phyloP scores from a whole-genome alignment of 1,284 basidiomycete species.

The Boletus smithii region DNA sequence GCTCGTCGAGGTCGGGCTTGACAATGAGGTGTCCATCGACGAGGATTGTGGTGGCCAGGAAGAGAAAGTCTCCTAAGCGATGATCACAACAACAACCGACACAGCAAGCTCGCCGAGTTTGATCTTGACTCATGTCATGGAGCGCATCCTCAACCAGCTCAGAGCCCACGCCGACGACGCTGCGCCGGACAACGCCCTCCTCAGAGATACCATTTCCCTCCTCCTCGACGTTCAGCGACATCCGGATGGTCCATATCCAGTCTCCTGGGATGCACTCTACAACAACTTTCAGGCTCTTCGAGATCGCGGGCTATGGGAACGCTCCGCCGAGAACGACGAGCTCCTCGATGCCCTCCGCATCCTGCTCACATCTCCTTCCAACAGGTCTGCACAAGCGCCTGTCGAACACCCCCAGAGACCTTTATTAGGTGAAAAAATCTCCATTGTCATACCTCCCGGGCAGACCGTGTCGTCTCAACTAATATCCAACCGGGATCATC shows the following conservation, averaged over 20 bases:
- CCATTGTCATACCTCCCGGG: conserved; percentile 28
- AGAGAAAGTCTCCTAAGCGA: conserved; percentile 23
- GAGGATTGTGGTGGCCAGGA: conserved; percentile 4
- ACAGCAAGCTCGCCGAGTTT: too few species aligned
- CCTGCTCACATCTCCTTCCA: conserved; percentile 17
- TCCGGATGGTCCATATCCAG: conserved; percentile 15
- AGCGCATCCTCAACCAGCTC: conserved; percentile 29
- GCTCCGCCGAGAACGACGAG: conserved; percentile 32
- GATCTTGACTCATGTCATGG: conserved; percentile 14
- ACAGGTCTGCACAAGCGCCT: neutral
- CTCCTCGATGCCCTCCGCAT: conserved; percentile 29
- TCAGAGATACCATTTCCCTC: conserved; percentile 22
- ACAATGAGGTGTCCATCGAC: conserved; percentile 16
- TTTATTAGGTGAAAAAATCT: conserved; percentile 10
- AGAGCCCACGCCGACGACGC: conserved; percentile 10
- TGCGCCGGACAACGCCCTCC: conserved; percentile 7
- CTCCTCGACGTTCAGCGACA: conserved; percentile 22
- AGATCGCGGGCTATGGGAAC: conserved; percentile 34
- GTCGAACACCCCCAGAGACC: neutral
- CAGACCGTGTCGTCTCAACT: conserved; percentile 30
- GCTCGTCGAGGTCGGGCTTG: conserved; percentile 14
- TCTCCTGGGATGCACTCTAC: conserved; percentile 29
- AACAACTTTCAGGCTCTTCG: conserved; percentile 29
- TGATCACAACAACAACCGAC: too few species aligned
- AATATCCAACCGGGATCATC: conserved; percentile 26